Evolutionary conservation across 306 rosid species (phyloP).

Genomic region (Vigna hirtella): DNA sequence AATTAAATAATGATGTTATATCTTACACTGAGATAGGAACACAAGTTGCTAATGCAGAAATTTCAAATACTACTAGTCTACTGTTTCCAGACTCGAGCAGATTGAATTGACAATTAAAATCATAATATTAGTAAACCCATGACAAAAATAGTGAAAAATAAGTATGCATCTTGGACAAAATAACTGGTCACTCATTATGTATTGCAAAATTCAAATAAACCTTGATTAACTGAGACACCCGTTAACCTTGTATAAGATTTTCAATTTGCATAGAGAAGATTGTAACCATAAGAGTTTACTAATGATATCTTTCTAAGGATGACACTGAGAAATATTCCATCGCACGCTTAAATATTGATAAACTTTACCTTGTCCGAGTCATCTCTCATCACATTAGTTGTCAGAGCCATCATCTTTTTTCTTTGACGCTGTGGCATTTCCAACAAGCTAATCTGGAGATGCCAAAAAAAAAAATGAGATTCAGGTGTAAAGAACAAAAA

Average conservation of each 20-base stretch:
- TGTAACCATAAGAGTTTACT: slow-evolving; percentile 25
- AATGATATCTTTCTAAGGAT: slow-evolving; percentile 31
- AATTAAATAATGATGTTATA: slow-evolving; percentile 33
- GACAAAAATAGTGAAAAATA: slow-evolving; percentile 11
- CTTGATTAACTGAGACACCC: background rate
- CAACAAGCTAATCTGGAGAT: slow-evolving; percentile 78
- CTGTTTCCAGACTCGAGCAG: slow-evolving; percentile 27
- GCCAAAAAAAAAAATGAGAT: slow-evolving; percentile 27
- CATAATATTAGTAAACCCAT: background rate
- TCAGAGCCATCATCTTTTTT: slow-evolving; percentile 75
- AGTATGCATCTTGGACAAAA: slow-evolving; percentile 23
- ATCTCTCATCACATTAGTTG: slow-evolving; percentile 92
- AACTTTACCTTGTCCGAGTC: slow-evolving; percentile 81
- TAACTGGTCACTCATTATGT: background rate
- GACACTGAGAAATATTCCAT: slow-evolving; percentile 17
- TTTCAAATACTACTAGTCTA: slow-evolving; percentile 6
- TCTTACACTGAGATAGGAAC: slow-evolving; percentile 25
- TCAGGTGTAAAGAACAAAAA: slow-evolving; percentile 24
- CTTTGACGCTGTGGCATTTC: slow-evolving; percentile 66
- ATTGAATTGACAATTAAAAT: slow-evolving; percentile 8
- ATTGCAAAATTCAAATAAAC: slow-evolving; percentile 30
- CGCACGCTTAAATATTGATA: slow-evolving; percentile 20
- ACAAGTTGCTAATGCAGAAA: slow-evolving; percentile 30
- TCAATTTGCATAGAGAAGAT: slow-evolving; percentile 28
- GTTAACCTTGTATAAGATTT: background rate